Evolutionary conservation across 345 rosid species (phyloP).

Genomic region (Angophora floribunda): DNA sequence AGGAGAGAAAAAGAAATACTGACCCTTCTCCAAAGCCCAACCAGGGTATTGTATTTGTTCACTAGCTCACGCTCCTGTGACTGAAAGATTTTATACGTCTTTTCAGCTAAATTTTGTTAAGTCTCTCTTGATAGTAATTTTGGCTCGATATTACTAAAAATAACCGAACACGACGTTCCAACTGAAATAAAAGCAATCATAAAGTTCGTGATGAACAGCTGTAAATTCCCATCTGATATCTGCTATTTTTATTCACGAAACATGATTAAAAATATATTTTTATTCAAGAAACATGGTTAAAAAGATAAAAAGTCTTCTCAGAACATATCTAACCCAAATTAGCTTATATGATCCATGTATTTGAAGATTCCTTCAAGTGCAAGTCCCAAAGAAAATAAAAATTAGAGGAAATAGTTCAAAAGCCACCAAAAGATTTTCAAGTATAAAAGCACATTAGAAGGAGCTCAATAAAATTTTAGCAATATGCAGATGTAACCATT

Average conservation of each 20-base stretch:
- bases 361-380: neutral
- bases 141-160: neutral
- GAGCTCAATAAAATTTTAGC: neutral
- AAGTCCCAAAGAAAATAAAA: neutral
- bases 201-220: neutral
- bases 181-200: neutral
- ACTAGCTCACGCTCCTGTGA: slow-evolving; percentile 69
- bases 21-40: slow-evolving; percentile 90
- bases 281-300: neutral
- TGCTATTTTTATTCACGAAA: neutral
- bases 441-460: neutral
- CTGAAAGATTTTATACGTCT: slow-evolving; percentile 55
- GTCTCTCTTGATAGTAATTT: slow-evolving; percentile 4
- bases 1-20: slow-evolving; percentile 11
- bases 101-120: slow-evolving; percentile 60
- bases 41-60: slow-evolving; percentile 74
- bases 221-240: neutral
- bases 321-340: neutral
- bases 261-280: neutral
- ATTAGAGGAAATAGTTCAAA: neutral
- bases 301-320: neutral
- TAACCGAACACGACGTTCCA: neutral
- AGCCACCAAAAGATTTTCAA: neutral
- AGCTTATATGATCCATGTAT: neutral
- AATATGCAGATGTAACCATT: neutral